Percentiles rank a stretch among this genome's conserved stretches.
phyloP scores from a whole-genome alignment of 305 asterid genomes.

The Solanum chacoense region DNA sequence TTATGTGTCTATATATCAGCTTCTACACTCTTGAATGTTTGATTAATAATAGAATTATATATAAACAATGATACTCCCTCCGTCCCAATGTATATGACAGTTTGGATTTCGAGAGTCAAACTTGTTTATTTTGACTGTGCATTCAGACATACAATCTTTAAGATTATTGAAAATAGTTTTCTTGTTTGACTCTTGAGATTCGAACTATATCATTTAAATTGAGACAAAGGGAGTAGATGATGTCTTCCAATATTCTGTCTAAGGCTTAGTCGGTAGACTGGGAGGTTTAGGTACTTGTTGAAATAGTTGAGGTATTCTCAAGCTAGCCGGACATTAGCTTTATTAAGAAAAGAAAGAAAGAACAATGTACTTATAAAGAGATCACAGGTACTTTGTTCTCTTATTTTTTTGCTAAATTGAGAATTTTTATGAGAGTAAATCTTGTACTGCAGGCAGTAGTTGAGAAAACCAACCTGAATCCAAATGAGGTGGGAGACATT shows the following conservation, averaged over 20 bases:
- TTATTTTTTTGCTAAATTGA: background rate
- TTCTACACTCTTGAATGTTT: background rate
- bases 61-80: background rate
- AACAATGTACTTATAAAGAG: background rate
- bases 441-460: slow-evolving; percentile 45
- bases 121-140: background rate
- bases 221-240: too few species aligned
- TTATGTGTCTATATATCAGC: background rate
- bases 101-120: background rate
- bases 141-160: background rate
- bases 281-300: background rate
- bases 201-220: background rate
- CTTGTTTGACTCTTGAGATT: background rate
- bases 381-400: background rate
- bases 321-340: background rate
- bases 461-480: slow-evolving; percentile 58
- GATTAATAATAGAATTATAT: background rate
- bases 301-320: background rate
- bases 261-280: background rate
- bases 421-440: background rate
- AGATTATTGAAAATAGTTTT: background rate
- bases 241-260: background rate
- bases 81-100: background rate
- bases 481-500: slow-evolving; percentile 82
- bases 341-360: background rate